A percentile compares a stretch with the other conserved stretches of the same genome.
These are phyloP conservation scores for Zygosaccharomyces pseudobailii DNA, from an alignment of 1,139 yeast species.

Conservation along the genomic window DNA sequence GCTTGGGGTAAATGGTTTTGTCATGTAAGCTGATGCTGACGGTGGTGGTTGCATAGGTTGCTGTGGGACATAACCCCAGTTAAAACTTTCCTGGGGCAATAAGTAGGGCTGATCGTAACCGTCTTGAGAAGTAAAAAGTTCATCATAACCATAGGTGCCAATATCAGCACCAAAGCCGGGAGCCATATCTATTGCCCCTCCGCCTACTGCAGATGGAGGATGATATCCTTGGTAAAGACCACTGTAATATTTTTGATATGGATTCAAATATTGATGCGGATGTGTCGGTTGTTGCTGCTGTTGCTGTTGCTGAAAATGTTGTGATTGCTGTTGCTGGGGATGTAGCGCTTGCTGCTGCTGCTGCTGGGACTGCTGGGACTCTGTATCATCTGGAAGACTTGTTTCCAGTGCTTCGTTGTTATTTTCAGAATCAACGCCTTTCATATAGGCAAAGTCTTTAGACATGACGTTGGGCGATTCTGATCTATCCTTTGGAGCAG, in stretches of 20 bases:
- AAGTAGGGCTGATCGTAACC: constrained; percentile 14
- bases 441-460: constrained; percentile 8
- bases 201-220: constrained; percentile 3
- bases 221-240: constrained; percentile 7
- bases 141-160: constrained; percentile 11
- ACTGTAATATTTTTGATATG: constrained; percentile 10
- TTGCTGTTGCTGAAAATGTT: constrained; percentile 6
- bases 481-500: constrained; percentile 18
- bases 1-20: constrained; percentile 23
- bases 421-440: constrained; percentile 8
- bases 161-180: constrained; percentile 4
- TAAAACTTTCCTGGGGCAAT: constrained; percentile 14
- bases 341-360: not conserved
- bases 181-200: constrained; percentile 6
- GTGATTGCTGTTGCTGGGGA: constrained; percentile 1
- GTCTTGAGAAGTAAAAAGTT: constrained; percentile 10
- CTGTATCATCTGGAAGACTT: constrained; percentile 5
- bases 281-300: constrained; percentile 4
- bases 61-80: constrained; percentile 20
- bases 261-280: constrained; percentile 9
- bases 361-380: not conserved
- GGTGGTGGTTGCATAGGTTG: constrained; percentile 17
- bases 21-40: constrained; percentile 12
- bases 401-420: constrained; percentile 5
- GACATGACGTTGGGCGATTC: constrained; percentile 8